Base-by-base conservation (phyloP, 73 alveolate species). In the Loxodes magnus region DNA sequence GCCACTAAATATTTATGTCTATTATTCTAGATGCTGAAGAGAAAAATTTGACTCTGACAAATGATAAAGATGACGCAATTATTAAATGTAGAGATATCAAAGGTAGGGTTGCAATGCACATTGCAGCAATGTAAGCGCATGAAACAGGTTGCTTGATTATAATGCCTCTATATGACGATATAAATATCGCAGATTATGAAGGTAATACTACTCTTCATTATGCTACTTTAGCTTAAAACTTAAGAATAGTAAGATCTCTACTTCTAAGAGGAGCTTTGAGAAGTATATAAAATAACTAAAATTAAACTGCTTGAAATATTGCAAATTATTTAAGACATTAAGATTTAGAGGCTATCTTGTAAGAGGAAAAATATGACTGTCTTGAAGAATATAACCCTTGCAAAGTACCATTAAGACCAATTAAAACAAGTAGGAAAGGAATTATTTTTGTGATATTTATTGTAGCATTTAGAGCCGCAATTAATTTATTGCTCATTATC, bases 21-120 rank as follows among this genome's bases (percentile, higher is more conserved):
- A n/a, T n/a, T n/a, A n/a, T n/a, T n/a, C n/a, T n/a, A n/a, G n/a
- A n/a, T n/a, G n/a, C n/a, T n/a, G n/a, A 46, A 16, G 59, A 46
- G 34, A 20, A 46, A 10, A 46, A 41, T 23, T 46, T 41, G 3
- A 46, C 59, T 24, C 15, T 19, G 2, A 16, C 27, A 22, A 46
- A 25, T 24, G 59, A n/a, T 5, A 41, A 46, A 46, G 51, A 25
- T 7, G 50, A 24, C 6, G 17, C 27, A 0, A 10, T 9, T 24
- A 21, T 46, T n/a, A n/a, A 46, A 1, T n/a, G 7, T 25, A 56
- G 42, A n/a, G 70, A 56, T 27, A 19, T 19, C 6, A 28, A 25
- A 1, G 68, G 68, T 6, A 43, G 17, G 14, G 43, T 41, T 0
- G 50, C 68, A 41, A 22, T 56, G 17, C 70, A 56, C 28, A 15